Conservation (phyloP, 2,329 filamentous ascomycete species). For the Scopulariopsis brevicaulis region DNA sequence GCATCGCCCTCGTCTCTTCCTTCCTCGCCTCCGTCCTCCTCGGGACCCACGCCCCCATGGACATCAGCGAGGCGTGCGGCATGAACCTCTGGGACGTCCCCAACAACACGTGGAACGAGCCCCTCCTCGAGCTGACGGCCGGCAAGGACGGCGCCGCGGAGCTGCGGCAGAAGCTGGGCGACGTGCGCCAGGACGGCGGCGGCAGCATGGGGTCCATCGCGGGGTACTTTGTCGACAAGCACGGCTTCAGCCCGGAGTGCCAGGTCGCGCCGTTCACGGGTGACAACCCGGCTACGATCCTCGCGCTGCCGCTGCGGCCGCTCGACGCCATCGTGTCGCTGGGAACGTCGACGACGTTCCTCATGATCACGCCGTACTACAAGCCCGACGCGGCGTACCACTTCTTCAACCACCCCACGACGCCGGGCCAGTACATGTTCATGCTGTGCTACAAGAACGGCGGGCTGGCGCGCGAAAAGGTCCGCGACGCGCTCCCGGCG, state of each 20-base stretch:
- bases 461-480: slow-evolving; percentile 78
- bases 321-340: slow-evolving; percentile 91
- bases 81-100: slow-evolving; percentile 95
- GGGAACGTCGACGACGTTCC: slow-evolving; percentile 90
- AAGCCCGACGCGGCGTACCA: slow-evolving; percentile 84
- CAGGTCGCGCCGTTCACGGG: slow-evolving; percentile 81
- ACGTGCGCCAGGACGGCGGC: slow-evolving; percentile 71
- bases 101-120: slow-evolving; percentile 59
- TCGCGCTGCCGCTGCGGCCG: slow-evolving; percentile 75
- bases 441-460: slow-evolving; percentile 99
- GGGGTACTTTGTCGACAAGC: slow-evolving; percentile 66
- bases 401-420: slow-evolving; percentile 97
- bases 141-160: slow-evolving; percentile 42
- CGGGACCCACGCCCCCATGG: slow-evolving; percentile 75
- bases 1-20: slow-evolving; percentile 89
- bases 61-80: slow-evolving; percentile 89
- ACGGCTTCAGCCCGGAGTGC: slow-evolving; percentile 66
- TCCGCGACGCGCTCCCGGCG: slow-evolving; percentile 68
- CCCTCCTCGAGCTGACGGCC: slow-evolving; percentile 64
- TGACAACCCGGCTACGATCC: slow-evolving; percentile 92
- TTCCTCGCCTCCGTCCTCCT: slow-evolving; percentile 88
- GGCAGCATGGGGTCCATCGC: slow-evolving; percentile 65
- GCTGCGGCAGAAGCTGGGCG: slow-evolving; percentile 68
- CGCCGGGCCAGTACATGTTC: slow-evolving; percentile 90
- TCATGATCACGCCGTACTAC: slow-evolving; percentile 93